Conservation (phyloP, 1,284 basidiomycete species). For the Irpex sp. region DNA sequence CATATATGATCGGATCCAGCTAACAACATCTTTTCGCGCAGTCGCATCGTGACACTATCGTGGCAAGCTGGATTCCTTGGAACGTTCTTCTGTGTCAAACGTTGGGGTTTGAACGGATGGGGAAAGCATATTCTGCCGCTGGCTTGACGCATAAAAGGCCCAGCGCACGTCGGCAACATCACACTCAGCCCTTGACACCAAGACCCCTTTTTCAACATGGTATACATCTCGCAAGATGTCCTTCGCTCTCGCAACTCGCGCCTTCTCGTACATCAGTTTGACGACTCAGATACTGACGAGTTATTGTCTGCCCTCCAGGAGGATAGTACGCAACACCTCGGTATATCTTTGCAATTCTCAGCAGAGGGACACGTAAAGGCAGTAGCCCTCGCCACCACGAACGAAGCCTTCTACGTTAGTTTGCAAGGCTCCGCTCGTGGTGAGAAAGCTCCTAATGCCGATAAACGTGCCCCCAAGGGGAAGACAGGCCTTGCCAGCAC, state of each 20-base stretch:
- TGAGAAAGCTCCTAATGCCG: not conserved
- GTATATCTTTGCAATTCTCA: slow-evolving; percentile 3
- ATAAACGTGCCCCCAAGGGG: not conserved
- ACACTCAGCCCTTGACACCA: not conserved
- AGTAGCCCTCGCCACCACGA: slow-evolving; percentile 1
- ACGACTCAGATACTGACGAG: not conserved
- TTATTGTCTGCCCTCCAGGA: not conserved
- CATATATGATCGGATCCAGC: no score
- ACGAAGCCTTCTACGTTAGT: slow-evolving; percentile 1
- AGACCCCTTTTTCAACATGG: not conserved
- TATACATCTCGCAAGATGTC: not conserved
- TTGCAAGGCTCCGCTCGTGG: not conserved
- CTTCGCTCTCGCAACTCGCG: not conserved
- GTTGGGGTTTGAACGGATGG: no score
- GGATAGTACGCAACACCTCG: not conserved
- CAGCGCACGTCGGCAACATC: not conserved
- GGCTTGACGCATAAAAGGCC: not conserved
- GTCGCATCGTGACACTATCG: no score
- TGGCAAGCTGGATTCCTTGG: no score
- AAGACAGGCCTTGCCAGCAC: not conserved
- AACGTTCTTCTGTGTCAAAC: no score
- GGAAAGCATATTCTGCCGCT: not conserved
- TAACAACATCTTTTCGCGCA: no score
- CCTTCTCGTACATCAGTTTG: not conserved
- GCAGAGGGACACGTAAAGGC: not conserved